Base-by-base conservation (phyloP, 2,329 filamentous ascomycete species). In the Apiospora malaysiana region DNA sequence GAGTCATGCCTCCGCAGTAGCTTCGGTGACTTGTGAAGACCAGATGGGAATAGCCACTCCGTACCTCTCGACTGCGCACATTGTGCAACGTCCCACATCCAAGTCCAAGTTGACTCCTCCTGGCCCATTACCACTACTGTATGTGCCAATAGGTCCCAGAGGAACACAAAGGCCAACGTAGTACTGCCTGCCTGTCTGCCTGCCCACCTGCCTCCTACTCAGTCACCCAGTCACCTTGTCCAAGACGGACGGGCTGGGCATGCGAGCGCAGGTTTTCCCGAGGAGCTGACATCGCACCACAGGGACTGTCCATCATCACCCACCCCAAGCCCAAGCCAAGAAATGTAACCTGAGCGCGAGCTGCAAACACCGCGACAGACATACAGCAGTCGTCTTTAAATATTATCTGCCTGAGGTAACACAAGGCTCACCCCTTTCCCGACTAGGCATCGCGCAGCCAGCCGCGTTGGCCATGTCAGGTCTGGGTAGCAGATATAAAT, bases 181-280 rank as follows among this genome's bases (percentile, higher is more conserved):
- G 40, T 40, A 40, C 51, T 56, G 23, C 46, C 46, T 49, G 32
- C 32, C 32, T 32, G 18, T 2, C 21, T 32, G 25, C 49, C 14
- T 56, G 14, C 47, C 10, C 25, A 25, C 32, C 32, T 32, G 3
- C 10, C 5, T 10, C 47, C n/a, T 49, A 49, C 21, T 23, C n/a
- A n/a, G n/a, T n/a, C 10, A 23, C n/a, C 46, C 12, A 49, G 46
- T n/a, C 27, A 27, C 49, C 16, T 59, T 27, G 27, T 59, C 51
- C 51, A 37, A 59, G 32, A 32, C 27, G 51, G 51, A 59, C 51
- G 27, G 51, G 51, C 51, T 59, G 51, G 51, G 37, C 51, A 59
- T 37, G 51, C 51, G 27, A 59, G 32, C 51, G 51, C 51, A 59
- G 51, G 51, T 21, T 37, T 59, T 59, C 51, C 51, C 51, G 51